Evolutionary conservation across 148 eudicot species (phyloP).

Genomic region (Agrostemma githago): DNA sequence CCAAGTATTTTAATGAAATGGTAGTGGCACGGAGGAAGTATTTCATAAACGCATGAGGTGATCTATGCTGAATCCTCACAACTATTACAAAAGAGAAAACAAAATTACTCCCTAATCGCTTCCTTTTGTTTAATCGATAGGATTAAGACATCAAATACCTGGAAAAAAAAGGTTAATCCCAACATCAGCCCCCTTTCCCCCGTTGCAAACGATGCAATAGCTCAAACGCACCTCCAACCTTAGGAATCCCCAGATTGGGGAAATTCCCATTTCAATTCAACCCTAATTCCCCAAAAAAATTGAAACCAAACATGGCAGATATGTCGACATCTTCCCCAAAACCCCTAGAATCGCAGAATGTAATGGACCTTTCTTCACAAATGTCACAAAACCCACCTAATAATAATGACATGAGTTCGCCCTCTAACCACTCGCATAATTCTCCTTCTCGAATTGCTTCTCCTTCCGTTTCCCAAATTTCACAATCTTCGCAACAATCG

Average conservation of each 20-base stretch:
- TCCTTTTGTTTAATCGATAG: too few species aligned
- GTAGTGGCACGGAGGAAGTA: too few species aligned
- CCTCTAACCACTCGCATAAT: conserved; percentile 42
- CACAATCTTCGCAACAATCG: conserved; percentile 28
- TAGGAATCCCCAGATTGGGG: not conserved
- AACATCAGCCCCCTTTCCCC: not conserved
- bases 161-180: too few species aligned
- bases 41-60: too few species aligned
- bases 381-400: conserved; percentile 27
- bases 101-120: too few species aligned
- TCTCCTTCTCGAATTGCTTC: conserved; percentile 48
- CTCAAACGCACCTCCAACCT: not conserved
- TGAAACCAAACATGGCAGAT: conserved; percentile 38
- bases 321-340: conserved; percentile 38
- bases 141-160: too few species aligned
- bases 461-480: conserved; percentile 37
- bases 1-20: too few species aligned
- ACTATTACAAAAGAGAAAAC: too few species aligned
- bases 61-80: too few species aligned
- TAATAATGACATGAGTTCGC: conserved; percentile 25
- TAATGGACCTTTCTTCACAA: conserved; percentile 28
- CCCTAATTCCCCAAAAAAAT: conserved; percentile 13
- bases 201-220: too few species aligned
- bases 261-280: conserved; percentile 19
- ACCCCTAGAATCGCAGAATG: conserved; percentile 40